A percentile compares a stretch with the other conserved stretches of the same genome.
Conservation (phyloP, 2,329 filamentous ascomycete genomes). For the Magnaporthales sp. region DNA sequence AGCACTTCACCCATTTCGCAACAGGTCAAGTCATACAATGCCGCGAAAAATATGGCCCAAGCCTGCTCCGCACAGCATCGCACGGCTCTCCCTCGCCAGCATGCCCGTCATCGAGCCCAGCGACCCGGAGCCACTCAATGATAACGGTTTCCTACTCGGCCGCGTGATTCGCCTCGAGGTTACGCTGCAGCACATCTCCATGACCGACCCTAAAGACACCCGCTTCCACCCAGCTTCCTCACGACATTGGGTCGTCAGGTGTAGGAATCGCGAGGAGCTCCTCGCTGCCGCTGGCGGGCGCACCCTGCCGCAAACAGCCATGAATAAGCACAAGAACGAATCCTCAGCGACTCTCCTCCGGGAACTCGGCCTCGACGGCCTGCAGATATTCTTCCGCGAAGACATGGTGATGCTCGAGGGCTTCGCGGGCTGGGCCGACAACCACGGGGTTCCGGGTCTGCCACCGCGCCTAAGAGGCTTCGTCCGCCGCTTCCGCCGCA, state of each 20-base stretch:
- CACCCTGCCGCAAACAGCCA: neutral
- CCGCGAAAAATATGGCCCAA: neutral
- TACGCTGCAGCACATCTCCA: neutral
- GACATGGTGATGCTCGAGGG: constrained; percentile 3
- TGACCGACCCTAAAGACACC: neutral
- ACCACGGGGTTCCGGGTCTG: neutral
- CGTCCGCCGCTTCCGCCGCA: neutral
- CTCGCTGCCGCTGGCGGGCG: neutral
- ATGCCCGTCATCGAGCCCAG: neutral
- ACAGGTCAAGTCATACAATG: no score
- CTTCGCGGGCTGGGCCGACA: neutral
- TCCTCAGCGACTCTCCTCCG: neutral
- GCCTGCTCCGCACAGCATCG: neutral
- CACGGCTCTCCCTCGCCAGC: neutral
- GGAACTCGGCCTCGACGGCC: neutral
- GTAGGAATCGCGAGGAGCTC: neutral
- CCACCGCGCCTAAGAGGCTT: neutral
- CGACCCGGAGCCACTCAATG: neutral
- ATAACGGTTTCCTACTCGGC: constrained; percentile 2
- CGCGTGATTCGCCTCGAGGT: constrained; percentile 2
- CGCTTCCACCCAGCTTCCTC: neutral
- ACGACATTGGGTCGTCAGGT: neutral
- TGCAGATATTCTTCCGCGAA: constrained; percentile 1
- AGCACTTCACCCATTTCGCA: no score
- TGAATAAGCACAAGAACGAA: neutral